Percentiles rank a stretch among this genome's conserved stretches.
Conservation (phyloP, 2,329 filamentous ascomycete species). For the Aspergillus awamori region DNA sequence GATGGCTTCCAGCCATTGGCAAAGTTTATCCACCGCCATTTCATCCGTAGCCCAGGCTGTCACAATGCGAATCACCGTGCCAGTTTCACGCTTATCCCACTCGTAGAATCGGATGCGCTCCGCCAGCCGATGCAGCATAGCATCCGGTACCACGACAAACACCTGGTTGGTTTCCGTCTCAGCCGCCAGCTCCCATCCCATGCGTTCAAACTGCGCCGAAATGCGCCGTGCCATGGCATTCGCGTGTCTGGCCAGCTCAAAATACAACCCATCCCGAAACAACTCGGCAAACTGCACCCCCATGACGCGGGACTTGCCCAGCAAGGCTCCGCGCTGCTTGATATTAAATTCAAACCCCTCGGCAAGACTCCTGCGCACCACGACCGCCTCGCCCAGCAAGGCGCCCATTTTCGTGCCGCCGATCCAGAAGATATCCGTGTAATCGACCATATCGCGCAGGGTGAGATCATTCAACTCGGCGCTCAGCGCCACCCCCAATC, state of each 20-base stretch:
- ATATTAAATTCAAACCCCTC: constrained; percentile 56
- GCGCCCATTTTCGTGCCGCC: constrained; percentile 58
- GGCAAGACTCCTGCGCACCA: constrained; percentile 51
- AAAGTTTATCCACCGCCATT: constrained; percentile 44
- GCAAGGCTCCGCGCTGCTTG: constrained; percentile 55
- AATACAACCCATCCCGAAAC: constrained; percentile 51
- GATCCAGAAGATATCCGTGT: constrained; percentile 59
- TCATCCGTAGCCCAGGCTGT: constrained; percentile 57
- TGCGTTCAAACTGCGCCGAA: constrained; percentile 46
- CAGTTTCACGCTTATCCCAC: constrained; percentile 49
- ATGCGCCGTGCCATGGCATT: constrained; percentile 51
- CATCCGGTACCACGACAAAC: constrained; percentile 50
- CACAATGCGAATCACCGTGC: constrained; percentile 50
- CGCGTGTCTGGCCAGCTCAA: constrained; percentile 50
- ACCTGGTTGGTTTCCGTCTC: constrained; percentile 57
- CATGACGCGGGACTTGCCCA: constrained; percentile 55
- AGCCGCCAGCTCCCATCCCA: constrained; percentile 49
- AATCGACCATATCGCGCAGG: constrained; percentile 48
- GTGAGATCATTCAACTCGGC: constrained; percentile 50
- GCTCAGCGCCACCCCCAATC: constrained; percentile 49
- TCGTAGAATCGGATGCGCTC: constrained; percentile 52
- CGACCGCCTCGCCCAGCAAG: constrained; percentile 54
- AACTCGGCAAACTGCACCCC: constrained; percentile 56
- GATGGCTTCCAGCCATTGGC: constrained; percentile 8
- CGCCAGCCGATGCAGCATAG: constrained; percentile 45